Percentiles rank a stretch among this genome's conserved stretches.
phyloP scores from a whole-genome alignment of 2,329 filamentous ascomycete genomes.

The Cephalotrichum gorgonifer region DNA sequence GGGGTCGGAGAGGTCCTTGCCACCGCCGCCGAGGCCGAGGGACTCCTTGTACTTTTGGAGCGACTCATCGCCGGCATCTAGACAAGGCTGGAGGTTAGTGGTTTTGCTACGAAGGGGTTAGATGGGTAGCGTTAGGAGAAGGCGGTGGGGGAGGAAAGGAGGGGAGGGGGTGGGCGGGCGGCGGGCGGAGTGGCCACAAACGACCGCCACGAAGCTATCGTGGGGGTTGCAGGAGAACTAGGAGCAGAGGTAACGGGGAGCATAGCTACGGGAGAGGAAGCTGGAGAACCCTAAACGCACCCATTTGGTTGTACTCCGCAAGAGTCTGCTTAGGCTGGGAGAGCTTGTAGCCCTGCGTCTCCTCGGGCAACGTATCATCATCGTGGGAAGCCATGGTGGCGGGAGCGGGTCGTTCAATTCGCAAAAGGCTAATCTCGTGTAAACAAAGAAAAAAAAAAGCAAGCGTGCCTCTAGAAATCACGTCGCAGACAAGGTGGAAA shows the following conservation, averaged over 20 bases:
- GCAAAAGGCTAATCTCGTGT: background rate
- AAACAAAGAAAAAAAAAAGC: background rate
- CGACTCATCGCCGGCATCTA: conserved; percentile 73
- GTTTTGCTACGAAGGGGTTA: conserved; percentile 5
- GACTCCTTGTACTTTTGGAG: conserved; percentile 97
- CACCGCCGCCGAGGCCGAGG: conserved; percentile 73
- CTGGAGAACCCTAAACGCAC: conserved; percentile 47
- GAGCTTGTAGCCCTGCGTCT: conserved; percentile 95
- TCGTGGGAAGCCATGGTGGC: conserved; percentile 55
- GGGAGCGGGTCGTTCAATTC: background rate
- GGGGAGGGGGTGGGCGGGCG: background rate
- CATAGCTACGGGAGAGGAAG: background rate
- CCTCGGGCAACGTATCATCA: conserved; percentile 77
- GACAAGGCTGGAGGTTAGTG: background rate
- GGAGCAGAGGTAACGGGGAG: background rate
- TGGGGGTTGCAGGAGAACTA: background rate
- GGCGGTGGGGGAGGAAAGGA: background rate
- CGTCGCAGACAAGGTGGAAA: too few relatives aligned
- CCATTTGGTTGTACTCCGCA: conserved; percentile 87
- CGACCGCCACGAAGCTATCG: background rate
- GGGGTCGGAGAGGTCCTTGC: conserved; percentile 61
- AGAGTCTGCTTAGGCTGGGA: conserved; percentile 94
- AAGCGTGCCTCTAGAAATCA: background rate
- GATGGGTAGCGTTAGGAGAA: conserved; percentile 1
- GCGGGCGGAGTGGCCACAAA: background rate